Base-by-base conservation (phyloP, 1,284 basidiomycete genomes). In the Earliella scabrosa region DNA sequence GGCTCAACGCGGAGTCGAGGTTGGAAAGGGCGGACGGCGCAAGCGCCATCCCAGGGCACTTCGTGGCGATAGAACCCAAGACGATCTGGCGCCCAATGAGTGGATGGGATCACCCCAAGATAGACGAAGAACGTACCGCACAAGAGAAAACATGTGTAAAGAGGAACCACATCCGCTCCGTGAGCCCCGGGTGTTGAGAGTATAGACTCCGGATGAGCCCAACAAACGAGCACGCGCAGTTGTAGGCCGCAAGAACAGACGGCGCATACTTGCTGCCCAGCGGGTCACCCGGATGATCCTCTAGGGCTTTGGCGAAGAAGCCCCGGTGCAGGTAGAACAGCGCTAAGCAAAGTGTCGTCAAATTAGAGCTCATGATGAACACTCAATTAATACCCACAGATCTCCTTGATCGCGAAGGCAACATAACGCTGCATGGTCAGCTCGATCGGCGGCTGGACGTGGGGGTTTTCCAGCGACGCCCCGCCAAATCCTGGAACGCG, bases 91-190 rank as follows among this genome's bases (percentile, higher is more conserved):
- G 26, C 27, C 26, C 39, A 31, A 36, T 29, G 29, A 52, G 49
- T 44, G 51, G 46, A 21, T n/a, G 23, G 59, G 50, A 21, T 27
- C 56, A 46, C 29, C 45, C 14, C 16, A 27, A 32, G 39, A 46
- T 20, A 13, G 36, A 27, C 16, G 41, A 7, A 31, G 29, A 27
- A 77, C 88, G 64, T 69, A 88, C 87, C 31, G 86, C 79, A 65
- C 86, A 88, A 8, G 87, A 88, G 67, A 89, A 89, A 6, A 88
- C 83, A 66, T 88, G 86, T 4, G 85, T 86, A 63, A 87, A 87
- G 49, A 87, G 71, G 69, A 88, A 88, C 85, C 86, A 88, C 80
- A 86, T 82, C 41, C 87, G 78, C 66, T 87, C 85, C 7, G 85
- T 83, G 52, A 88, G 71, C 14, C 81, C 76, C 11, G 85, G 84